Evolutionary conservation across 306 rosid genomes (phyloP).

Genomic region (Malus fusca): DNA sequence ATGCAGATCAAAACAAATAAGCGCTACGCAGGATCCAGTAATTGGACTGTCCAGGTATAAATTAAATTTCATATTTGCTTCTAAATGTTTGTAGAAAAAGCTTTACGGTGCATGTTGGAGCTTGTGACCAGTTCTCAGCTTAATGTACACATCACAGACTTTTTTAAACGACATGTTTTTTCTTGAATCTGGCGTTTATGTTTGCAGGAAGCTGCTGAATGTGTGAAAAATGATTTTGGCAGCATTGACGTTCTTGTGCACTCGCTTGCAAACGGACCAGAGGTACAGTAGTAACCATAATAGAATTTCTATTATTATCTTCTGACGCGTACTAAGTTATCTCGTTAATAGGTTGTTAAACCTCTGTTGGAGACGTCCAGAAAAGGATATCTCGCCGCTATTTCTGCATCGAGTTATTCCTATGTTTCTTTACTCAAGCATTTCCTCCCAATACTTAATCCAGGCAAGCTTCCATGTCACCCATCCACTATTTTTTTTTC

Average conservation of each 20-base stretch:
- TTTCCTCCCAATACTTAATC: constrained; percentile 84
- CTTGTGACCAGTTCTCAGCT: neutral
- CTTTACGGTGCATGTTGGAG: neutral
- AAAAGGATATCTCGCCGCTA: constrained; percentile 91
- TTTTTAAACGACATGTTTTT: neutral
- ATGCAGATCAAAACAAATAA: constrained; percentile 71
- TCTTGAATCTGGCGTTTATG: neutral
- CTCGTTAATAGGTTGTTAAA: constrained; percentile 60
- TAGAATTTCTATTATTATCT: neutral
- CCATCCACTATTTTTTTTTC: neutral
- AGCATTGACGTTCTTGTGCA: constrained; percentile 97
- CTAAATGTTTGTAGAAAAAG: neutral
- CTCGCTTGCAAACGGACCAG: constrained; percentile 99
- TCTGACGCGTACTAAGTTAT: constrained; percentile 6
- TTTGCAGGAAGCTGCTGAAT: constrained; percentile 84
- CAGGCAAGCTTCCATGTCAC: constrained; percentile 40
- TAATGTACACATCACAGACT: neutral
- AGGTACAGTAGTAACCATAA: constrained; percentile 38
- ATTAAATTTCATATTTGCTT: neutral
- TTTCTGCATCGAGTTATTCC: constrained; percentile 96
- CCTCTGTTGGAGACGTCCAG: constrained; percentile 95
- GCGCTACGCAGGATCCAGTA: constrained; percentile 87
- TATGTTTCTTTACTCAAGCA: constrained; percentile 82
- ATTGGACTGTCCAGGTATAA: constrained; percentile 87
- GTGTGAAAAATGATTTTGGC: constrained; percentile 87